Evolutionary conservation across 2,329 filamentous ascomycete species (phyloP).

Genomic region (Hirsutella thompsonii): DNA sequence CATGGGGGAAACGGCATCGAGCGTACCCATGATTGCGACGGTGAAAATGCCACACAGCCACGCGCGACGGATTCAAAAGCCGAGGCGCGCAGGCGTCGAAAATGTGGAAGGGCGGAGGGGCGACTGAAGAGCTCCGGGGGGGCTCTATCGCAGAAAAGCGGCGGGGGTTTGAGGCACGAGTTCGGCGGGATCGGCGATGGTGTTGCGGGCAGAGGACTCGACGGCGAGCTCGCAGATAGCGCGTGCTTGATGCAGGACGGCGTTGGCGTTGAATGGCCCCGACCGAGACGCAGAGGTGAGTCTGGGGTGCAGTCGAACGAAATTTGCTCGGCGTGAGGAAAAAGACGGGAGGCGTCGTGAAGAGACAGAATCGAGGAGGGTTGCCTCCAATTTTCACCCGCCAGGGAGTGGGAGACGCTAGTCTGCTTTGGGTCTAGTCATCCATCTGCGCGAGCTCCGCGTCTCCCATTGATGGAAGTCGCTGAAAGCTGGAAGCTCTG

Average conservation of each 20-base stretch:
- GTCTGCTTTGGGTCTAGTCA: constrained; percentile 12
- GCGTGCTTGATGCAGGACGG: constrained; percentile 1
- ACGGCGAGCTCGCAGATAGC: background rate
- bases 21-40: constrained; percentile 51
- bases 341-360: constrained; percentile 23
- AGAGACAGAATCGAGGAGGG: constrained; percentile 10
- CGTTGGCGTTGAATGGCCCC: background rate
- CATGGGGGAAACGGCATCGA: too few species aligned
- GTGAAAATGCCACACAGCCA: constrained; percentile 15
- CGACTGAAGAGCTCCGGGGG: background rate
- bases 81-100: constrained; percentile 22
- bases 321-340: constrained; percentile 29
- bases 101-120: background rate
- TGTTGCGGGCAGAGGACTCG: background rate
- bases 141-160: background rate
- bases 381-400: constrained; percentile 29
- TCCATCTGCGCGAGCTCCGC: too few species aligned
- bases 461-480: too few species aligned
- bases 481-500: too few species aligned
- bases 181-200: background rate
- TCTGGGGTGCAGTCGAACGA: constrained; percentile 28
- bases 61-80: constrained; percentile 31
- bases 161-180: background rate
- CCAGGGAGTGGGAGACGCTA: constrained; percentile 28
- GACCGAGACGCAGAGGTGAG: constrained; percentile 17